phyloP scores from a whole-genome alignment of 2,329 filamentous ascomycete species.

The Pseudocercospora macadamiae region DNA sequence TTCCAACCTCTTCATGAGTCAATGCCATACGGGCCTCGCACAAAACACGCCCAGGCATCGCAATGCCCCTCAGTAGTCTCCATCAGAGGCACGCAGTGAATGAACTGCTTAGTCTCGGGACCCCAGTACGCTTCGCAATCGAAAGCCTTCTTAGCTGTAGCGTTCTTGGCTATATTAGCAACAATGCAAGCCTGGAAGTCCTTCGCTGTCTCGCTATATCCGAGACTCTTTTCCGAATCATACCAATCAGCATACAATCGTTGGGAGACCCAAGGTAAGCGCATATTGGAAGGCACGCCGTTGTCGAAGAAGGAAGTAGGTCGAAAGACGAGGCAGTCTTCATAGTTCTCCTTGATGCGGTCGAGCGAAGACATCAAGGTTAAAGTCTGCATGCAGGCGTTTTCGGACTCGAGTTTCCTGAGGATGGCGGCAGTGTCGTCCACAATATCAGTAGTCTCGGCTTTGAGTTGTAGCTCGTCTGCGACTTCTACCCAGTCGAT shows the following conservation, averaged over 20 bases:
- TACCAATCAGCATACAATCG: constrained; percentile 31
- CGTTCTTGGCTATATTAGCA: constrained; percentile 21
- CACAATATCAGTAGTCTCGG: constrained; percentile 18
- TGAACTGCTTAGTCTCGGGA: constrained; percentile 3
- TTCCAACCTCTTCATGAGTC: not conserved
- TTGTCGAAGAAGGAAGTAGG: constrained; percentile 28
- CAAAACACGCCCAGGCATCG: constrained; percentile 4
- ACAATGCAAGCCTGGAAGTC: constrained; percentile 24
- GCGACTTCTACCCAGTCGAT: constrained; percentile 36
- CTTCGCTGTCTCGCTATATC: constrained; percentile 15
- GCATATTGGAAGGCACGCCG: constrained; percentile 23
- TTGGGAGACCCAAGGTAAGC: constrained; percentile 29
- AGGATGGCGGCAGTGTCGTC: constrained; percentile 20
- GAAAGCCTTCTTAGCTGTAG: constrained; percentile 8
- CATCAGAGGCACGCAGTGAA: constrained; percentile 16
- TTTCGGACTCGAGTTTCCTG: constrained; percentile 20
- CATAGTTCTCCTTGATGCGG: constrained; percentile 28
- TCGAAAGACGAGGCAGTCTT: constrained; percentile 32
- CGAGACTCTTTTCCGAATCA: constrained; percentile 8
- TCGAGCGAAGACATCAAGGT: constrained; percentile 31
- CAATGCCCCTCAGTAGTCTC: not conserved
- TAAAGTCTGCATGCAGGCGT: constrained; percentile 28
- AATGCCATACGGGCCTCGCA: not conserved
- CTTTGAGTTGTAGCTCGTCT: constrained; percentile 26
- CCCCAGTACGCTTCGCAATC: constrained; percentile 16